Conservation (phyloP, 169 alveolate species). For the Miamiensis avidus region DNA sequence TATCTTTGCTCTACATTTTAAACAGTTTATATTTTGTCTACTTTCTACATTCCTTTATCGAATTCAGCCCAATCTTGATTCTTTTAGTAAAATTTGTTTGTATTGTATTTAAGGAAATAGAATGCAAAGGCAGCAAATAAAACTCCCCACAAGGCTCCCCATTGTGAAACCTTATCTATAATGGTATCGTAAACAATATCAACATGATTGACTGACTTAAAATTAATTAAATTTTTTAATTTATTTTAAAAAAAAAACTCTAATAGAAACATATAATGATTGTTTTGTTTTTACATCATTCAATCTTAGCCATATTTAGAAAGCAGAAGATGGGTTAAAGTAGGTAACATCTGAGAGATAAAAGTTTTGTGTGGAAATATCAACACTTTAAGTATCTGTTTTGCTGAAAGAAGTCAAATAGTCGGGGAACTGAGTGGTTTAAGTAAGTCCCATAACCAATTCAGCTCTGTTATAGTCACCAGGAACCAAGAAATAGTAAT, state of each 20-base stretch:
- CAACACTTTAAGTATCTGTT: neutral
- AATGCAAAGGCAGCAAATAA: conserved; percentile 41
- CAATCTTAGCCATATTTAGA: conserved; percentile 33
- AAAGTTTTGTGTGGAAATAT: conserved; percentile 6
- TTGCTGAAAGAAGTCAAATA: conserved; percentile 27
- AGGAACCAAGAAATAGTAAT: conserved; percentile 26
- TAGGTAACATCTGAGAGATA: conserved; percentile 32
- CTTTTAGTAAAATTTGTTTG: conserved; percentile 32
- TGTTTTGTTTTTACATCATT: conserved; percentile 12
- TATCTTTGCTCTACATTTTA: no score
- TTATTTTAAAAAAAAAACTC: neutral
- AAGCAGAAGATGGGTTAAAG: conserved; percentile 24
- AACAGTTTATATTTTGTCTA: no score
- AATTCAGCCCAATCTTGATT: conserved; percentile 43
- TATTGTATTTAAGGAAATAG: conserved; percentile 37
- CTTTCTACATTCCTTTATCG: conserved; percentile 13
- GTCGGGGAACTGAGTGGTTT: conserved; percentile 11
- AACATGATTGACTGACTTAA: neutral
- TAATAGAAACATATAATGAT: neutral
- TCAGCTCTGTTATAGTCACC: conserved; percentile 43
- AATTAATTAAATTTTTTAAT: neutral
- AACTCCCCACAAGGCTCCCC: conserved; percentile 53
- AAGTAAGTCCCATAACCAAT: conserved; percentile 12
- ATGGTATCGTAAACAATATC: conserved; percentile 32
- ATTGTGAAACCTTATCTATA: conserved; percentile 29